These are phyloP conservation scores for Auricularia cornea DNA, from an alignment of 768 basidiomycete genomes.

Conservation along the genomic window DNA sequence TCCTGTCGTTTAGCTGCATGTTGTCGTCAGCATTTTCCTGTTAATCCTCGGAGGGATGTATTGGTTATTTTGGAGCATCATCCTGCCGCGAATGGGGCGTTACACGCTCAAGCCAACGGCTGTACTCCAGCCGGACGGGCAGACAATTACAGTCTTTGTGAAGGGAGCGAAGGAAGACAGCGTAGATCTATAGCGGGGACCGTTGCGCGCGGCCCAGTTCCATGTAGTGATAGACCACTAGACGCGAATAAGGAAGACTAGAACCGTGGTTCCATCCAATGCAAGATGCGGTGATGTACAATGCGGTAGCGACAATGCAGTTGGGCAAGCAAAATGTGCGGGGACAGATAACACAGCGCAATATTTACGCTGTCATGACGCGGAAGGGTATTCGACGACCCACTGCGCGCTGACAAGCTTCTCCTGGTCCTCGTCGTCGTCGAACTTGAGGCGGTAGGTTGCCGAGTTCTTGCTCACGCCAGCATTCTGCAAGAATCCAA, in stretches of 20 bases:
- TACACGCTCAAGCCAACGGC: constrained; percentile 32
- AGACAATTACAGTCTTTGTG: background rate
- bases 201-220: no score
- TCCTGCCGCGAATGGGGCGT: constrained; percentile 39
- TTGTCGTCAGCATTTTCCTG: constrained; percentile 37
- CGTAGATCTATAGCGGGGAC: background rate
- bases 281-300: background rate
- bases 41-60: constrained; percentile 44
- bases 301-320: background rate
- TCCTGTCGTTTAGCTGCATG: constrained; percentile 40
- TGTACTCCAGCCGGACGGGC: background rate
- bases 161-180: background rate
- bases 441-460: constrained; percentile 74
- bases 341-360: no score
- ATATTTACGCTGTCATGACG: background rate
- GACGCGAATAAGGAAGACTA: no score
- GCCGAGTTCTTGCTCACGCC: constrained; percentile 40
- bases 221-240: no score
- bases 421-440: constrained; percentile 81
- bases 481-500: background rate
- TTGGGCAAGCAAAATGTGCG: no score
- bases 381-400: constrained; percentile 56
- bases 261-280: no score
- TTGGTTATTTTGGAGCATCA: constrained; percentile 47
- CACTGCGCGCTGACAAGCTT: constrained; percentile 66